These are phyloP conservation scores for Penicillium ochrochloron DNA, from an alignment of 495 filamentous ascomycete species.

Conservation along the genomic window DNA sequence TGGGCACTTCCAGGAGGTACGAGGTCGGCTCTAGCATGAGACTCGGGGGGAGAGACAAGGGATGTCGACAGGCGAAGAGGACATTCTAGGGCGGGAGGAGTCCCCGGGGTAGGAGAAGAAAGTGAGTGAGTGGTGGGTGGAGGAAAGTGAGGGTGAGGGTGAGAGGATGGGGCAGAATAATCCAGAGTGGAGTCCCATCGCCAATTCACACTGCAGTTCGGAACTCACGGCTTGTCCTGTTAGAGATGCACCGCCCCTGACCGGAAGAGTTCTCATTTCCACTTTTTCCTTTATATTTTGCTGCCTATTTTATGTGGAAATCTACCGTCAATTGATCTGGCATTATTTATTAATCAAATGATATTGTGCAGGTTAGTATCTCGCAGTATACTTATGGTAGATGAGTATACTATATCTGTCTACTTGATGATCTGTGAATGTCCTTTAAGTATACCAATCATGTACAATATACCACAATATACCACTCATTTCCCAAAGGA, in stretches of 20 bases:
- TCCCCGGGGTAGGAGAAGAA: constrained; percentile 2
- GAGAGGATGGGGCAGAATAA: not conserved
- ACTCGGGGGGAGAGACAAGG: constrained; percentile 17
- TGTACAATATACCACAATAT: no score
- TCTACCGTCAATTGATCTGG: not conserved
- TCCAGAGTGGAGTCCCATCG: constrained; percentile 1
- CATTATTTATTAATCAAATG: not conserved
- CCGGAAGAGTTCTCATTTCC: not conserved
- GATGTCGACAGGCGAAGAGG: constrained; percentile 15
- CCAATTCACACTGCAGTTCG: not conserved
- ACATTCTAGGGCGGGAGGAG: constrained; percentile 34
- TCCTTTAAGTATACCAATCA: no score
- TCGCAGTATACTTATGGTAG: no score
- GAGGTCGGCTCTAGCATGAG: constrained; percentile 46
- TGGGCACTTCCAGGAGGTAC: constrained; percentile 34
- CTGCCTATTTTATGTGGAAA: not conserved
- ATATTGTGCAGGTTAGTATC: not conserved
- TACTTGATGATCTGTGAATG: no score
- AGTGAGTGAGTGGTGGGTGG: constrained; percentile 14
- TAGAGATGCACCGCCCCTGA: not conserved
- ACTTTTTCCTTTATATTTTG: not conserved
- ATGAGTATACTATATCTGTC: no score
- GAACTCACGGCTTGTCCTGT: not conserved
- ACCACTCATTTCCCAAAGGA: no score
- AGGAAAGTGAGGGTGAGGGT: not conserved